Base-by-base conservation (phyloP, 345 rosid species). In the Rhizophora apiculata region DNA sequence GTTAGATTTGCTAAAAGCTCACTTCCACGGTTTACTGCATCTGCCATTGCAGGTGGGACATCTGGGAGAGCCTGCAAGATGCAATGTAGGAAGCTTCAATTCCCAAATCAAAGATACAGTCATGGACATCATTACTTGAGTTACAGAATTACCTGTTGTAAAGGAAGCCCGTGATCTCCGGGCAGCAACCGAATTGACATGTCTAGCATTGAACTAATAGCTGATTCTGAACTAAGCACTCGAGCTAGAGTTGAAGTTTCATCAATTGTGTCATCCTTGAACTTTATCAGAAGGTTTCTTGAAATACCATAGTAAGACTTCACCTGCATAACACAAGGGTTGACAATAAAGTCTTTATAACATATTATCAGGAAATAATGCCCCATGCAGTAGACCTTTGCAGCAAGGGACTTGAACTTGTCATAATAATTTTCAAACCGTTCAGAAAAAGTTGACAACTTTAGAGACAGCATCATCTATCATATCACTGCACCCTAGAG, bases 41-140 rank as follows among this genome's bases (percentile, higher is more conserved):
- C 94, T 10, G 96, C 97, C 98, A 95, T 90, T 76, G 91, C 92
- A 24, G 99, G 99, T 51, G 99, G 94, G 60, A 95, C 96, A 81
- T 92, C 99, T 8, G 97, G 97, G 37, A 92, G 78, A 18, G 88
- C 90, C 99, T 95, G 82, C 67, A 49, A 74, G 59, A 76, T 61
- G 49, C 66, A 68, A 21, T 15, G 27, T 64, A 63, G 67, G 37
- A 29, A 55, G 53, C 52, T 58, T 37, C 53, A 60, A 53, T 32
- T 60, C 48, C 46, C 34, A 62, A 30, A 63, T 66, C 57, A 2
- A 20, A 6, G 20, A 53, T 32, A 55, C 29, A 69, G 54, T n/a
- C 49, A 31, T 30, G 13, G 0, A 24, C 11, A 61, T 37, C 65
- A 39, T 18, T 9, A 0, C 4, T 63, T 13, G 60, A 20, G 36